phyloP scores from a whole-genome alignment of 2,329 filamentous ascomycete species.

The Didymella lethalis region DNA sequence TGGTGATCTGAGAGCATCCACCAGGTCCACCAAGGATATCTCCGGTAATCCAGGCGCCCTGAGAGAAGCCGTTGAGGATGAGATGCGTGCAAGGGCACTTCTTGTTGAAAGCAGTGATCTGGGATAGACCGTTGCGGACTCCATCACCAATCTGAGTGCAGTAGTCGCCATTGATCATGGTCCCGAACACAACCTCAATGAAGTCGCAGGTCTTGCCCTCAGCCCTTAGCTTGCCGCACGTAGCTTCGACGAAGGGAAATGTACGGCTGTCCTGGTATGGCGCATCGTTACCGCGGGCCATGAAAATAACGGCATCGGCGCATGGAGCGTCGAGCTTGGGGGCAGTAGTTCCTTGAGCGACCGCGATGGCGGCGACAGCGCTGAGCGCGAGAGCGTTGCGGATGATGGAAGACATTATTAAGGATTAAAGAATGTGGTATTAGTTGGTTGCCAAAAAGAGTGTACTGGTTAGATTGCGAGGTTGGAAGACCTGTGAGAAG shows the following conservation, averaged over 20 bases:
- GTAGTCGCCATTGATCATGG: slow-evolving; percentile 22
- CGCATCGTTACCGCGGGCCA: slow-evolving; percentile 36
- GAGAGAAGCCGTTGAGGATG: slow-evolving; percentile 66
- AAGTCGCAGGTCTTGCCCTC: slow-evolving; percentile 37
- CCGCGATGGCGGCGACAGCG: slow-evolving; percentile 35
- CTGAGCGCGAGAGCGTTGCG: slow-evolving; percentile 34
- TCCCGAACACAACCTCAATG: slow-evolving; percentile 33
- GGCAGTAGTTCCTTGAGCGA: slow-evolving; percentile 39
- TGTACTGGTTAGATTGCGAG: slow-evolving; percentile 33
- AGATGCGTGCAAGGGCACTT: slow-evolving; percentile 64
- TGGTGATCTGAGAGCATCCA: slow-evolving; percentile 31
- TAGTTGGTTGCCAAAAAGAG: slow-evolving; percentile 31
- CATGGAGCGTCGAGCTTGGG: slow-evolving; percentile 37
- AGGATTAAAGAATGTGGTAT: slow-evolving; percentile 34
- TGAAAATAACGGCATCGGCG: slow-evolving; percentile 34
- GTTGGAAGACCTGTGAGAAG: slow-evolving; percentile 32
- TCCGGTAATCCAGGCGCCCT: slow-evolving; percentile 68
- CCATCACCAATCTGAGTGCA: slow-evolving; percentile 32
- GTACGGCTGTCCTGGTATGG: slow-evolving; percentile 36
- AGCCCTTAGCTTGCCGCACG: slow-evolving; percentile 32
- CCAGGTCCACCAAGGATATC: slow-evolving; percentile 62
- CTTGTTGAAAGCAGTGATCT: slow-evolving; percentile 63
- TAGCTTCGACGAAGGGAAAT: slow-evolving; percentile 32
- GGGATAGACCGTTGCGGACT: slow-evolving; percentile 30
- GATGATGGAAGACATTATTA: slow-evolving; percentile 40